Percentiles rank a stretch among this genome's conserved stretches.
Evolutionary conservation across 2,329 filamentous ascomycete genomes (phyloP).

Genomic region (Xylogone sp.): DNA sequence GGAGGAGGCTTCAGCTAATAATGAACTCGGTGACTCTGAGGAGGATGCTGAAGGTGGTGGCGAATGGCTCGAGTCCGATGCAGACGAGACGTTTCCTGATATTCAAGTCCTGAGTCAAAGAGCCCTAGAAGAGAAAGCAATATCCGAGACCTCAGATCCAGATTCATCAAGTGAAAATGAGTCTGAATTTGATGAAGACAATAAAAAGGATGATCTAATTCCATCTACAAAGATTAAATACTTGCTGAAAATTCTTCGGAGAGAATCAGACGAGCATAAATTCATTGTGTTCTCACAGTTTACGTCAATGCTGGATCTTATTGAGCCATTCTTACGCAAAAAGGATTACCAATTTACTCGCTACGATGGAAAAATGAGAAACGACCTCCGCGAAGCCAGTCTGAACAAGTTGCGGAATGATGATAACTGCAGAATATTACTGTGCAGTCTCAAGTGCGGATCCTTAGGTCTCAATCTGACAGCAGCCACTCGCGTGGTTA

Average conservation of each 20-base stretch:
- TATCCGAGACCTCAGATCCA: slow-evolving; percentile 27
- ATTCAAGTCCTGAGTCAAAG: slow-evolving; percentile 25
- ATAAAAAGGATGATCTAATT: slow-evolving; percentile 48
- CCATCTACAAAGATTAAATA: slow-evolving; percentile 90
- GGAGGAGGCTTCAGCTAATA: slow-evolving; percentile 79
- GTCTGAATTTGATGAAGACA: slow-evolving; percentile 34
- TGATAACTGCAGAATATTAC: slow-evolving; percentile 70
- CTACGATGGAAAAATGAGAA: slow-evolving; percentile 94
- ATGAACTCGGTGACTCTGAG: slow-evolving; percentile 71
- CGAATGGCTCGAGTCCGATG: slow-evolving; percentile 67
- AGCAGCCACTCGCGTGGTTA: slow-evolving; percentile 87
- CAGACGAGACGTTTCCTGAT: slow-evolving; percentile 36
- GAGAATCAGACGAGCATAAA: slow-evolving; percentile 79
- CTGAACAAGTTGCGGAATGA: slow-evolving; percentile 74
- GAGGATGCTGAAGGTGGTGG: slow-evolving; percentile 86
- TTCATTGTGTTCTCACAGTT: slow-evolving; percentile 99
- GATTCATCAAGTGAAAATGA: slow-evolving; percentile 29
- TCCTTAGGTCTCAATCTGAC: slow-evolving; percentile 92
- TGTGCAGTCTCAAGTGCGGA: slow-evolving; percentile 93
- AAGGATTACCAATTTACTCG: slow-evolving; percentile 76
- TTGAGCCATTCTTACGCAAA: slow-evolving; percentile 82
- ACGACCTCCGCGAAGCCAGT: slow-evolving; percentile 86
- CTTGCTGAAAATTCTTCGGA: slow-evolving; percentile 73
- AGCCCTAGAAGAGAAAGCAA: slow-evolving; percentile 26
- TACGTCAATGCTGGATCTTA: slow-evolving; percentile 94